Conservation (phyloP, 2,329 filamentous ascomycete genomes). For the Paecilomyces formosus region DNA sequence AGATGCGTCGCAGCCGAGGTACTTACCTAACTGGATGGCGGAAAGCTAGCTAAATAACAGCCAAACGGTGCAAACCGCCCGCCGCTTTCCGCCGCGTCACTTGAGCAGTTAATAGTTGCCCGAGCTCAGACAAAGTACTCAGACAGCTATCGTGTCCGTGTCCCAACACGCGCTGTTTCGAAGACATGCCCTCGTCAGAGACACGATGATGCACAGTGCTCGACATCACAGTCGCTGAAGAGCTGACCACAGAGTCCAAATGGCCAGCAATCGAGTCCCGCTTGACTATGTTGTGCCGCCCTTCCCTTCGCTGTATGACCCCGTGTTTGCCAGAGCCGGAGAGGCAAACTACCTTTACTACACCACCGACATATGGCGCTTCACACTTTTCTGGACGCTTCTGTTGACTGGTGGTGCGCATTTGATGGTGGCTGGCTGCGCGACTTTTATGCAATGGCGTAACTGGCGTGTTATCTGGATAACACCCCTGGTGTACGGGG, state of each 20-base stretch:
- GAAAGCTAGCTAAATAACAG: not conserved
- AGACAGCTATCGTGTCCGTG: not conserved
- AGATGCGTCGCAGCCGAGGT: conserved; percentile 14
- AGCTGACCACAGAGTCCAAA: not conserved
- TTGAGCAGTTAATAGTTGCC: not conserved
- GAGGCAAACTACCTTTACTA: conserved; percentile 63
- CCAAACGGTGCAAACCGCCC: conserved; percentile 27
- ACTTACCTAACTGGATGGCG: too few species aligned
- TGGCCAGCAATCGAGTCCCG: conserved; percentile 36
- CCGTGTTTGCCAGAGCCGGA: conserved; percentile 50
- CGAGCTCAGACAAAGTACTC: not conserved
- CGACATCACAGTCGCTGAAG: not conserved
- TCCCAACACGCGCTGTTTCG: not conserved
- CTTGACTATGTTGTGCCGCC: conserved; percentile 58
- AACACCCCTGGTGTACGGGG: conserved; percentile 61
- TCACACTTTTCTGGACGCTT: conserved; percentile 79
- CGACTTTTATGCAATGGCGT: conserved; percentile 60
- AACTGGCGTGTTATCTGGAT: conserved; percentile 54
- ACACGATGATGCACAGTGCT: not conserved
- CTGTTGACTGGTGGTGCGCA: conserved; percentile 72
- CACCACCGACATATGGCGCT: conserved; percentile 73
- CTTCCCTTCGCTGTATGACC: conserved; percentile 80
- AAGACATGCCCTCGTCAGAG: not conserved
- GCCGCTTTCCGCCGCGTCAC: not conserved
- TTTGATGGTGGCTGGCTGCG: conserved; percentile 62